Base-by-base conservation (phyloP, 805 yeast species). In the Lipomyces orientalis region DNA sequence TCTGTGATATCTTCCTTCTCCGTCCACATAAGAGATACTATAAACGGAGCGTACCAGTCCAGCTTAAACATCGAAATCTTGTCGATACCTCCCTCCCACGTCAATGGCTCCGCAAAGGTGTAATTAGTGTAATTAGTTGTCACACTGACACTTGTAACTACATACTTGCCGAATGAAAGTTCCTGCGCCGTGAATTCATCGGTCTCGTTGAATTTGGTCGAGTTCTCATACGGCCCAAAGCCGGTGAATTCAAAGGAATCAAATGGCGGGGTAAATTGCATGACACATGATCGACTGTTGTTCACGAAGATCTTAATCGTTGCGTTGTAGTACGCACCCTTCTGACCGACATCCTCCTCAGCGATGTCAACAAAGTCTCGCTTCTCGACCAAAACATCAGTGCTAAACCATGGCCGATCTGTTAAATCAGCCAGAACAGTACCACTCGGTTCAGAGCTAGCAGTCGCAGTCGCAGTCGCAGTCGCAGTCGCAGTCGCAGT, bases 1-100 rank as follows among this genome's bases (percentile, higher is more conserved):
- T 58, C 64, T 2, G 55, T 71, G 61, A 80, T 79, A 2, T 66
- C 63, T 10, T 78, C 77, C n/a, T 75, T 76, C 6, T 71, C 69
- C 39, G 59, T 67, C 60, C 64, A 64, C 64, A 57, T 56, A 57
- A 70, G 57, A 29, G 71, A 68, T 22, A 70, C 70, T 25, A 64
- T 60, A 43, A 70, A 64, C 37, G 71, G 64, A 9, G 73, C 61
- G 51, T 56, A 56, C 57, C 54, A 69, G 54, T 68, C 71, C 4
- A 68, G 67, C 64, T 68, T 68, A 65, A 59, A 68, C 52, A 68
- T 46, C 54, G 70, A 51, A 19, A 68, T 67, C 67, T 66, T 67
- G 43, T 66, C 69, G 35, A 69, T 63, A 22, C 72, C 71, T 22
- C 60, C 66, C 51, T 63, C 64, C 61, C 62, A 61, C 10, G 58